Evolutionary conservation across 306 rosid genomes (phyloP), one percentile per base, ranked within the genome.

Genomic region (Pterocarpus santalinus): DNA sequence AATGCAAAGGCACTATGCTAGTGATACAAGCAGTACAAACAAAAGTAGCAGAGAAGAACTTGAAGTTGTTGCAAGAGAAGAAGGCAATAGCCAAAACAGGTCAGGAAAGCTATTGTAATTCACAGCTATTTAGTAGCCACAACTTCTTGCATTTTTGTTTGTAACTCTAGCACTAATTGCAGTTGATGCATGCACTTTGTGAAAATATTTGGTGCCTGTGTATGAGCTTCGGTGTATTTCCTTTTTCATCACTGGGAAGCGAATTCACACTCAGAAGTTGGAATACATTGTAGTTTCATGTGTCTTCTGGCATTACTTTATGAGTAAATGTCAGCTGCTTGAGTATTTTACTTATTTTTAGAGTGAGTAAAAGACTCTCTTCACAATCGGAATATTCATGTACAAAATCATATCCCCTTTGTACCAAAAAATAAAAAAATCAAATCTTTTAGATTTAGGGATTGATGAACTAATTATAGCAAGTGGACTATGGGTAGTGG

Each of bases 11-110:
- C 90, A 87, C 77, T 82, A 71, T 85, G 73, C 85, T 71, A 88
- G 81, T 77, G 93, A 91, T 63, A 93, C 93, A 60, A 73, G 88
- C 81, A 89, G 90, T 72, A 80, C 90, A 78, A 90, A 89, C 88
- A 91, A 81, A 87, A 75, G 69, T 68, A 81, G 73, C 85, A 88
- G 64, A 87, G 90, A 84, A 33, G 94, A 93, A 73, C 84, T 62
- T 67, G 96, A 89, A 70, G 84, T 53, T 3, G 5, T 75, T 72
- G 85, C 86, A 53, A 85, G 75, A 81, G 94, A 86, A 41, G 93
- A 90, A 85, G 86, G 65, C 82, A 87, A 78, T 79, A 64, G 68
- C 80, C 80, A 52, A 55, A 83, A 73, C 84, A 88, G 99, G 99
- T 95, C 77, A 65, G 83, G 46, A 63, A 46, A 44, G 65, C 53